Base-by-base conservation (phyloP, 495 filamentous ascomycete genomes). In the Terfezia boudieri region DNA sequence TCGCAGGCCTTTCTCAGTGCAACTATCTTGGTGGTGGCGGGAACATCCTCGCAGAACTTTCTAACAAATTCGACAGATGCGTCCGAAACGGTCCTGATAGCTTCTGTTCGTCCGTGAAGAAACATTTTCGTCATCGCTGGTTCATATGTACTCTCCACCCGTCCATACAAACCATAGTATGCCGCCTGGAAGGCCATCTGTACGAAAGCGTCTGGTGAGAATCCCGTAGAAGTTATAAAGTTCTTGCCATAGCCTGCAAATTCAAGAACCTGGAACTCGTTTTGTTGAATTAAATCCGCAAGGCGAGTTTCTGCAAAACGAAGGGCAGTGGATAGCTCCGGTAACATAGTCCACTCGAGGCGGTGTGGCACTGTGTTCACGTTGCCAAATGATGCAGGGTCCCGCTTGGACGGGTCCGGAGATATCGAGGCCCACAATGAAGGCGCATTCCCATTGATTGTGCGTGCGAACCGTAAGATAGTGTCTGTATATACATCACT, bases 161-260 rank as follows among this genome's bases (percentile, higher is more conserved):
- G 78, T 7, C 90, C 90, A 60, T 98, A 98, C 36, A 98, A 78
- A 35, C 92, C 90, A 62, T 96, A 98, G 71, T 98, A 96, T 12
- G 92, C 90, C 32, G 90, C 90, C 67, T 98, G 90, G 71, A 94
- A 96, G 4, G 90, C 92, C 90, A 96, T 96, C 67, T 98, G 90
- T 36, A 98, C 84, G 60, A 94, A 98, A 1, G 90, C 90, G 66
- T 98, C 90, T 0, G 90, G 90, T 0, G 90, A 95, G 65, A 96
- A 92, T 23, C 92, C 92, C 76, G 86, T 86, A 0, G 84, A 86
- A 1, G 86, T 96, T 65, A 98, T 98, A 61, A 93, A 94, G 67
- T 90, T 94, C 75, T 94, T 94, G 36, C 90, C 90, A 61, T 88
- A 98, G 35, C 78, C 76, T 50, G 70, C 70, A 61, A 98, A 98